Conservation (phyloP, 2,329 filamentous ascomycete genomes). For the Hymenoscyphus occultus region DNA sequence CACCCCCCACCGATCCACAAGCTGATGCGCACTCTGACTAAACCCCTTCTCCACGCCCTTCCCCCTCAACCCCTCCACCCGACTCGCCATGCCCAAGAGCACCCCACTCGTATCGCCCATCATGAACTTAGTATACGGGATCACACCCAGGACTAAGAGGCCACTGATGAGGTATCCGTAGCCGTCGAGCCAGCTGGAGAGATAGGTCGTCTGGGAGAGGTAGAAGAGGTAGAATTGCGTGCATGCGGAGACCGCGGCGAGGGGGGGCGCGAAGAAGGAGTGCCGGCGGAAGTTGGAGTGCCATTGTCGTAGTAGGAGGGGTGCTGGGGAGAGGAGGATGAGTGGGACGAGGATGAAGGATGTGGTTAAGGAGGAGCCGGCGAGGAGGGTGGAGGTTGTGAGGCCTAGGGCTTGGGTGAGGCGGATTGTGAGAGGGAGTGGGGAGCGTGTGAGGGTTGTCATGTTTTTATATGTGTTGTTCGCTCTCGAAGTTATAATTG, state of each 20-base stretch:
- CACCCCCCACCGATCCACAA: no score
- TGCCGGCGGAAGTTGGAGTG: background rate
- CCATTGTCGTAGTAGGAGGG: background rate
- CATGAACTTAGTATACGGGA: no score
- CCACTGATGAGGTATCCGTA: background rate
- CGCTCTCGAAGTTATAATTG: background rate
- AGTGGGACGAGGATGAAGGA: conserved; percentile 5
- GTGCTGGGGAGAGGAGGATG: background rate
- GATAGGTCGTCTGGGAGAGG: background rate
- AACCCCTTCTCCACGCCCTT: no score
- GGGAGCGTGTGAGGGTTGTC: background rate
- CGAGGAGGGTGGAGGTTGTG: conserved; percentile 7
- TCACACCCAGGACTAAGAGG: background rate
- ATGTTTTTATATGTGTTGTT: background rate
- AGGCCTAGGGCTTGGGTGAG: conserved; percentile 8
- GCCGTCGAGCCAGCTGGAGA: background rate
- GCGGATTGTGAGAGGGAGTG: conserved; percentile 6
- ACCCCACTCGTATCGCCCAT: no score
- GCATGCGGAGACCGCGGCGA: background rate
- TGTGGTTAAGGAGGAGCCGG: conserved; percentile 3
- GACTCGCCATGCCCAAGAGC: no score
- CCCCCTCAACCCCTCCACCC: no score
- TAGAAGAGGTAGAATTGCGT: conserved; percentile 6
- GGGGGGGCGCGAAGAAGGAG: background rate
- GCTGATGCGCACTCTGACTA: no score